These are phyloP conservation scores for Talaromyces sp. DNA, from an alignment of 2,329 filamentous ascomycete genomes.

Conservation along the genomic window DNA sequence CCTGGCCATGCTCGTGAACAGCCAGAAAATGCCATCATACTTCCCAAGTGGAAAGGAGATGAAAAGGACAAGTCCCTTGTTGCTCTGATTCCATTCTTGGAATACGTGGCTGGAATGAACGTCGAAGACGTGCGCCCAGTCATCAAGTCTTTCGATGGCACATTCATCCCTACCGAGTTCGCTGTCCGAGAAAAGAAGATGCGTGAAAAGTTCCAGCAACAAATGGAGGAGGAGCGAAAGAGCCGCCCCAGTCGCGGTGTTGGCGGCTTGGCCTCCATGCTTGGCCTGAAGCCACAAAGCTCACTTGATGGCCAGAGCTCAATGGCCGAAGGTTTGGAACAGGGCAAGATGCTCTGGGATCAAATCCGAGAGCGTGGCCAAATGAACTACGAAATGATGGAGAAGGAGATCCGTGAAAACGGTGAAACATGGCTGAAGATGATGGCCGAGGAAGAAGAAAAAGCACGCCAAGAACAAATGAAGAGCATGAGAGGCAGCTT, in stretches of 20 bases:
- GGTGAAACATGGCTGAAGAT: conserved; percentile 96
- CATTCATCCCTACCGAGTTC: conserved; percentile 85
- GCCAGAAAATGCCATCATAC: conserved; percentile 91
- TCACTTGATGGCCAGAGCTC: conserved; percentile 62
- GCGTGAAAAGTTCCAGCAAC: conserved; percentile 76
- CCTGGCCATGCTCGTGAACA: conserved; percentile 76
- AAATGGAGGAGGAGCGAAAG: conserved; percentile 63
- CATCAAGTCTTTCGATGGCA: conserved; percentile 82
- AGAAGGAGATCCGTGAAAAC: conserved; percentile 87
- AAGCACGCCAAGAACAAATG: conserved; percentile 84
- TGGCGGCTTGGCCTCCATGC: conserved; percentile 62
- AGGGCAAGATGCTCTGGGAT: conserved; percentile 97
- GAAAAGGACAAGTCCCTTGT: conserved; percentile 80
- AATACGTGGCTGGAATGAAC: conserved; percentile 94
- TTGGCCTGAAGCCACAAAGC: conserved; percentile 70
- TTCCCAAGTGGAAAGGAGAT: conserved; percentile 86
- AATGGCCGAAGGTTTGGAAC: conserved; percentile 70
- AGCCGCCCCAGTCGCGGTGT: conserved; percentile 59
- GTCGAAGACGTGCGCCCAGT: conserved; percentile 81
- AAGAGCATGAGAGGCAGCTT: conserved; percentile 83
- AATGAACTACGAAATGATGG: conserved; percentile 81
- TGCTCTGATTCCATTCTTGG: conserved; percentile 87
- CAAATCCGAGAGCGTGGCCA: conserved; percentile 87
- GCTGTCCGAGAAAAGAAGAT: conserved; percentile 80
- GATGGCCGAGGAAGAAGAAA: conserved; percentile 83